Evolutionary conservation across 2,329 filamentous ascomycete genomes (phyloP).

Genomic region (Fusarium sambucinum): DNA sequence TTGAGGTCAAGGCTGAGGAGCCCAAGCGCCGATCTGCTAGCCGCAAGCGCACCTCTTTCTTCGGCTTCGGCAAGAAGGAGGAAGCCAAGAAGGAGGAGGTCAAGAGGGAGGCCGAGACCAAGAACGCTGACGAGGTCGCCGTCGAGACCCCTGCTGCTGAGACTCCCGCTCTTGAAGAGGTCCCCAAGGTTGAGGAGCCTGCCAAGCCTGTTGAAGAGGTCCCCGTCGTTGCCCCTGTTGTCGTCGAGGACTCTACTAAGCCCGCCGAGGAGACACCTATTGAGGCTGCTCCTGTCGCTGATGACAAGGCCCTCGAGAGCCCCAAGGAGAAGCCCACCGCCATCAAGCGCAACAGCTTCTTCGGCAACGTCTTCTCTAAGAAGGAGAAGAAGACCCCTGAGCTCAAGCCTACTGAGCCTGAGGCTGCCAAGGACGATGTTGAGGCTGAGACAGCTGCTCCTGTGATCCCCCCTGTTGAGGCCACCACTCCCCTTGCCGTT

Average conservation of each 20-base stretch:
- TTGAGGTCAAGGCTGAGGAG: slow-evolving; percentile 67
- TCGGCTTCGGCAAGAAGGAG: slow-evolving; percentile 71
- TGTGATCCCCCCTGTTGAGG: slow-evolving; percentile 70
- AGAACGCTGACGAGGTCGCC: slow-evolving; percentile 51
- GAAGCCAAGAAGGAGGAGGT: slow-evolving; percentile 60
- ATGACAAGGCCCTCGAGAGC: slow-evolving; percentile 56
- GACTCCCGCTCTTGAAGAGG: slow-evolving; percentile 66
- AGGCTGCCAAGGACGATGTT: slow-evolving; percentile 59
- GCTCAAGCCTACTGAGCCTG: slow-evolving; percentile 57
- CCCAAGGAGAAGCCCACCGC: slow-evolving; percentile 59
- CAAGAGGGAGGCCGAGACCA: slow-evolving; percentile 61
- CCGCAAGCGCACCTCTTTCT: slow-evolving; percentile 75
- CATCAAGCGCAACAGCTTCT: slow-evolving; percentile 69
- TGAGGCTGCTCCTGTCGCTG: slow-evolving; percentile 50
- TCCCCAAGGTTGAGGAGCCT: slow-evolving; percentile 68
- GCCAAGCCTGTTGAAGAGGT: slow-evolving; percentile 53
- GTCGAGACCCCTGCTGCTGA: slow-evolving; percentile 52
- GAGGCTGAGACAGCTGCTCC: slow-evolving; percentile 66
- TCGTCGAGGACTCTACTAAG: slow-evolving; percentile 51
- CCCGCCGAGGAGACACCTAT: slow-evolving; percentile 54
- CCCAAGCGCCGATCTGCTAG: slow-evolving; percentile 73
- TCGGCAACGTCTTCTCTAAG: slow-evolving; percentile 63
- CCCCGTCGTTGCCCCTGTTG: slow-evolving; percentile 56
- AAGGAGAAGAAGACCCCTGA: slow-evolving; percentile 71
- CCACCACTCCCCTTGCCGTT: slow-evolving; percentile 66